phyloP scores from a whole-genome alignment of 129 eudicot species.

The Arctium lappa region DNA sequence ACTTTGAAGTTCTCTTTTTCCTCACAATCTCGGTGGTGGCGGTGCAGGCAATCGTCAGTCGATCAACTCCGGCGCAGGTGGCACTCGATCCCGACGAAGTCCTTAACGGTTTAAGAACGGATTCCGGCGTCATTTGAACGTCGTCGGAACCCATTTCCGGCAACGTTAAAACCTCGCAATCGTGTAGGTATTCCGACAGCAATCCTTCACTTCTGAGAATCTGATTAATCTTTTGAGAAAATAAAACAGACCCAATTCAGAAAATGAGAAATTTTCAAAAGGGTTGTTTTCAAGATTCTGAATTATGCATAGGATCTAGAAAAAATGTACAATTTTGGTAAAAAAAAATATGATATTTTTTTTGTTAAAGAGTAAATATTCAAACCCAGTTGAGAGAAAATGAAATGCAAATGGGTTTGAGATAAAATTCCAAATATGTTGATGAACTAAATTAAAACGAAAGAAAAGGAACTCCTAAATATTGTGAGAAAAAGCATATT shows the following conservation, averaged over 20 bases:
- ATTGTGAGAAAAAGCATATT: conserved; percentile 6
- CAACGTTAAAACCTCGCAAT: conserved; percentile 31
- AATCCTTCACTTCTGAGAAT: conserved; percentile 26
- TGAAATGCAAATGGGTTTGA: conserved; percentile 4
- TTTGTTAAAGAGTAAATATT: too few relatives aligned
- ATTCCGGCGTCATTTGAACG: conserved; percentile 49
- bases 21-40: conserved; percentile 57
- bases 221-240: conserved; percentile 39
- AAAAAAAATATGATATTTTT: neutral
- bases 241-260: conserved; percentile 21
- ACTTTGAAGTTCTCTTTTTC: conserved; percentile 43
- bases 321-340: neutral
- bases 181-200: conserved; percentile 35
- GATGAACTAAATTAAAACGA: neutral
- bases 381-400: neutral
- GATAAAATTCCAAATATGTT: neutral
- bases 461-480: neutral
- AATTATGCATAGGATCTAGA: neutral
- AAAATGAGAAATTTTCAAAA: neutral
- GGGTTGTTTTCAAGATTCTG: neutral
- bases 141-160: conserved; percentile 57
- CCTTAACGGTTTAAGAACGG: conserved; percentile 43
- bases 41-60: conserved; percentile 37
- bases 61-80: conserved; percentile 18
- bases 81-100: conserved; percentile 49